These are phyloP conservation scores for Echinochloa phyllopogon DNA, from an alignment of 176 grass and related monocot genomes.

Conservation along the genomic window DNA sequence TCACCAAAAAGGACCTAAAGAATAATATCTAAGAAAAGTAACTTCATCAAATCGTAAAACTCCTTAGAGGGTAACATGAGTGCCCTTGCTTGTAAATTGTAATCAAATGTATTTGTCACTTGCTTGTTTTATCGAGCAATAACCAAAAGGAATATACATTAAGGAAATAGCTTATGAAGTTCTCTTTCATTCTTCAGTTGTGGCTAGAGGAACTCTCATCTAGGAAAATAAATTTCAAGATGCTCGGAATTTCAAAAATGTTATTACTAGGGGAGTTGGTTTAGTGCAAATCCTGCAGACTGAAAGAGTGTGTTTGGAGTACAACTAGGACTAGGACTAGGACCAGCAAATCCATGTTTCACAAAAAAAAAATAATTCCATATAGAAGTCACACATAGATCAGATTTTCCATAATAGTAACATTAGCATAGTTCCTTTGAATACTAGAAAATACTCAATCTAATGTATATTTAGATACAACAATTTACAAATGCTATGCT, in stretches of 20 bases:
- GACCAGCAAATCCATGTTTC: neutral
- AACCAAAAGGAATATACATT: slow-evolving; percentile 19
- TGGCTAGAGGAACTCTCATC: neutral
- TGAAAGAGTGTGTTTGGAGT: slow-evolving; percentile 21
- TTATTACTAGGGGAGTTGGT: neutral
- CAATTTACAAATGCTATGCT: slow-evolving; percentile 8
- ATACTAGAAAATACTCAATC: slow-evolving; percentile 22
- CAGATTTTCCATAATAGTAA: neutral
- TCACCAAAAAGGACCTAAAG: slow-evolving; percentile 84
- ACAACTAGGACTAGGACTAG: neutral
- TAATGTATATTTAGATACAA: slow-evolving; percentile 3
- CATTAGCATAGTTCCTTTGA: neutral
- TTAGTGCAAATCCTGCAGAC: slow-evolving; percentile 1
- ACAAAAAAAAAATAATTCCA: neutral
- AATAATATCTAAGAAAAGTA: slow-evolving; percentile 34
- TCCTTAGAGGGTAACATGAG: slow-evolving; percentile 9
- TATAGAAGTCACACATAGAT: slow-evolving; percentile 28
- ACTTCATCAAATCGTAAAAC: neutral
- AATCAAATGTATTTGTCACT: neutral
- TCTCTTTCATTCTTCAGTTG: slow-evolving; percentile 10
- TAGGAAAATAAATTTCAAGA: slow-evolving; percentile 10
- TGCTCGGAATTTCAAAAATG: neutral
- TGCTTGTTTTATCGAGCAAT: slow-evolving; percentile 15
- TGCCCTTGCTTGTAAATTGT: neutral
- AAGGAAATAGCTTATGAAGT: neutral